These are phyloP conservation scores for Poteriospumella lacustris DNA, from an alignment of 108 stramenopile species.

Conservation along the genomic window DNA sequence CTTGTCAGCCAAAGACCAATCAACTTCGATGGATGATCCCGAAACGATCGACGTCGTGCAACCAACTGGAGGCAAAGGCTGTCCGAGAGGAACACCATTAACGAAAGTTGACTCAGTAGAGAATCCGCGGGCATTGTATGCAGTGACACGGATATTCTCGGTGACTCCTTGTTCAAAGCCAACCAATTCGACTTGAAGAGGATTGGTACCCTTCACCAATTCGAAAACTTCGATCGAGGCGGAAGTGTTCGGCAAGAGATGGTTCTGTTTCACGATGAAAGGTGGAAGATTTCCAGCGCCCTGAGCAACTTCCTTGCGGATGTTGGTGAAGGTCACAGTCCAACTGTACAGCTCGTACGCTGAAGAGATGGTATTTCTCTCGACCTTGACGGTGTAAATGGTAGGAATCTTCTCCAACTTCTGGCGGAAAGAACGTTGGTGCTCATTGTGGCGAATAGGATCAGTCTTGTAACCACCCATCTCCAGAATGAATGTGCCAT, in stretches of 20 bases:
- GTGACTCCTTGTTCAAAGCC: constrained; percentile 46
- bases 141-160: constrained; percentile 67
- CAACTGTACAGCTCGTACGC: constrained; percentile 40
- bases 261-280: background rate
- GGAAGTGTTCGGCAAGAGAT: background rate
- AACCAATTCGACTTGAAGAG: background rate
- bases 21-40: constrained; percentile 34
- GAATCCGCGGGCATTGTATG: constrained; percentile 64
- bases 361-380: background rate
- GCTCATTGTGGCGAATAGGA: constrained; percentile 33
- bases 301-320: constrained; percentile 60
- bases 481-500: constrained; percentile 61
- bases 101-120: constrained; percentile 51
- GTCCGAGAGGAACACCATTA: constrained; percentile 43
- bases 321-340: constrained; percentile 68
- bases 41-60: constrained; percentile 30
- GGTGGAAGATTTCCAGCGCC: constrained; percentile 65
- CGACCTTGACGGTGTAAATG: constrained; percentile 65
- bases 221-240: constrained; percentile 11
- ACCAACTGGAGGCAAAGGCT: background rate
- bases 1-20: constrained; percentile 38
- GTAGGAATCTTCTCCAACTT: constrained; percentile 56
- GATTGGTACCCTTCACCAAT: constrained; percentile 10
- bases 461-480: constrained; percentile 66
- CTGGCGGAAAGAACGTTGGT: constrained; percentile 34